Evolutionary conservation across 2,329 filamentous ascomycete genomes (phyloP), one percentile per base, ranked within the genome.

Genomic region (Eutypella sp.): DNA sequence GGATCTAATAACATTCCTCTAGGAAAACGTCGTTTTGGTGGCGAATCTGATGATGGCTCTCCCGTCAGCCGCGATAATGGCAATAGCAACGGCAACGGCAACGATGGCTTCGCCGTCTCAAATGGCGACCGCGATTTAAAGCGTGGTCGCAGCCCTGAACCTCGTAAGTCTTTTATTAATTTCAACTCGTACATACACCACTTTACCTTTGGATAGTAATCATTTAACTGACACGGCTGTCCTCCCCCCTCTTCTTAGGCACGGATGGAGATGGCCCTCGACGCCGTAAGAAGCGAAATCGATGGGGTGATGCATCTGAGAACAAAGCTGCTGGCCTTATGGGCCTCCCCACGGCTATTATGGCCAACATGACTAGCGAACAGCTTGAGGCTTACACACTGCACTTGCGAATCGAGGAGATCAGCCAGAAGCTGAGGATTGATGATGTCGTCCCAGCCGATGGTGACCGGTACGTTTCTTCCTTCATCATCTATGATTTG

Each of bases 291-390:
- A 97, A 96, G 85, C 87, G 92, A 67, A 99, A 99, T 68, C 85
- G 93, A 65, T 99, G 93, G 93, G 93, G 93, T 56, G 92, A 97
- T 70, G 89, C 89, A 50, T 86, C 89, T 45, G 93, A 99, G 72
- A 99, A 99, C 74, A 99, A 99, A 78, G 93, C 93, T 49, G 93
- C 93, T 47, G 93, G 93, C 55, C 78, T 99, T 51, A 97, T 99
- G 91, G 93, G 93, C 47, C 78, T 99, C 57, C 90, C 93, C 23
- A 99, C 93, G 15, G 89, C 92, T 62, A 97, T 99, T 67, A 84
- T 92, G 69, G 90, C 91, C 52, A 91, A 92, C 71, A 99, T 99
- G 90, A 99, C 93, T 46, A 92, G 86, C 64, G 93, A 99, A 71
- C 93, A 99, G 76, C 82, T 97, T 45, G 93, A 99, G 67, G 93